Percentiles rank a stretch among this genome's conserved stretches.
Conservation (phyloP, 805 yeast genomes). For the Candida qinlingensis region DNA sequence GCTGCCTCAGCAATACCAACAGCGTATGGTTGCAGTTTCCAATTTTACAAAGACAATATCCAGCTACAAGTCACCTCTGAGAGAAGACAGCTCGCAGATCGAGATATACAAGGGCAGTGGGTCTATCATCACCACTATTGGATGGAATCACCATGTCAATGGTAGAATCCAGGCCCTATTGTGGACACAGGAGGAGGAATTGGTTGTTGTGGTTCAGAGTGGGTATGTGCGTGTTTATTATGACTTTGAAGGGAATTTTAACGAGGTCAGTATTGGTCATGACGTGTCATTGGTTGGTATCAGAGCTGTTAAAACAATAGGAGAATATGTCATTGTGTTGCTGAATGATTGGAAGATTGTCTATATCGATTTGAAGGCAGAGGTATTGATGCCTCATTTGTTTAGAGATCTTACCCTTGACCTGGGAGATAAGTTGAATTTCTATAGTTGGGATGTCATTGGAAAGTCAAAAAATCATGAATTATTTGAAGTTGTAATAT, state of each 20-base stretch:
- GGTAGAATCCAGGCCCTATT: slow-evolving; percentile 51
- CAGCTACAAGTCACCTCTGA: slow-evolving; percentile 1
- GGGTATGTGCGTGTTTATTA: slow-evolving; percentile 53
- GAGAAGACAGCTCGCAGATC: slow-evolving; percentile 12
- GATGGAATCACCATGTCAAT: slow-evolving; percentile 39
- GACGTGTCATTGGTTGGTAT: slow-evolving; percentile 30
- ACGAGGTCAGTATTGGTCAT: slow-evolving; percentile 30
- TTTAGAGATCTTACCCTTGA: slow-evolving; percentile 15
- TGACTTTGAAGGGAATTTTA: slow-evolving; percentile 65
- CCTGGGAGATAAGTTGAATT: slow-evolving; percentile 7
- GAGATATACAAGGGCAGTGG: slow-evolving; percentile 34
- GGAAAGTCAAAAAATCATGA: slow-evolving; percentile 9
- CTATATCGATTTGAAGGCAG: slow-evolving; percentile 34
- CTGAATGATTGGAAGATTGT: slow-evolving; percentile 37
- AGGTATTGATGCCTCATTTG: slow-evolving; percentile 18
- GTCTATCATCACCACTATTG: slow-evolving; percentile 24
- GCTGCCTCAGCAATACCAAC: background rate
- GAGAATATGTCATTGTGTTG: slow-evolving; percentile 39
- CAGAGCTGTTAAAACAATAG: slow-evolving; percentile 34
- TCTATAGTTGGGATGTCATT: slow-evolving; percentile 19
- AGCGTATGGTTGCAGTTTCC: slow-evolving; percentile 5
- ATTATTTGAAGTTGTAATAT: slow-evolving; percentile 12
- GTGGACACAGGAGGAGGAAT: slow-evolving; percentile 48
- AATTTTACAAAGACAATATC: slow-evolving; percentile 10
- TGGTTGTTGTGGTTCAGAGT: slow-evolving; percentile 48